Base-by-base conservation (phyloP, 192 early-diverging fungal species). In the Powellomyces hirtus region DNA sequence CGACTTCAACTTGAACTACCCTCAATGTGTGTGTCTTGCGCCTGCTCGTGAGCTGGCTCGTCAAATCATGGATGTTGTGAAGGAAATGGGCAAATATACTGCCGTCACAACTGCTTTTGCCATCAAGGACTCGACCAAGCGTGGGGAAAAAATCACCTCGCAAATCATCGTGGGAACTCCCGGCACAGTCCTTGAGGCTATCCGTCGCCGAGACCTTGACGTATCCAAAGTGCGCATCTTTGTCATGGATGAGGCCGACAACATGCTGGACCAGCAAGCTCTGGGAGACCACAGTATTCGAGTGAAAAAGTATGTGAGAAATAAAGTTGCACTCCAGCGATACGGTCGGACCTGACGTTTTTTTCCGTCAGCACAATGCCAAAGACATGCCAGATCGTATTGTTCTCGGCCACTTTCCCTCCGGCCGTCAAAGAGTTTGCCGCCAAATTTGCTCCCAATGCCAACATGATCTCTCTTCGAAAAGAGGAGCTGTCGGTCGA, bases 171-270 rank as follows among this genome's bases (percentile, higher is more conserved):
- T 98, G 51, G 97, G 95, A 34, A 98, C 97, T 0, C 95, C 97
- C 4, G 97, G 97, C 22, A 95, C 95, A 1, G 88, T 98, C 0
- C 77, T 72, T 22, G 92, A 95, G 26, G 68, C 93, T 45, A 82
- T 92, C 38, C 83, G 85, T 59, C 81, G 84, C 61, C 72, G 88
- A 27, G 74, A 81, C 5, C 67, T 97, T 50, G 79, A 89, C 38
- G 68, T 84, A 16, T 78, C 71, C 7, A 58, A 81, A 53, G 71
- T 94, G 37, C 85, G 88, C 59, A 85, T 97, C 40, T 92, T 96
- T 77, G 94, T 97, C 7, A 81, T 98, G 64, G 97, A 98, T 68
- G 97, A 98, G 77, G 97, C 97, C n/a, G 97, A 98, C 72, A 96
- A 93, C 70, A 96, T 97, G 97, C 73, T 97, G 63, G 94, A 95